Conservation (phyloP, 2,329 filamentous ascomycete species). For the Trichoderma polysporum region DNA sequence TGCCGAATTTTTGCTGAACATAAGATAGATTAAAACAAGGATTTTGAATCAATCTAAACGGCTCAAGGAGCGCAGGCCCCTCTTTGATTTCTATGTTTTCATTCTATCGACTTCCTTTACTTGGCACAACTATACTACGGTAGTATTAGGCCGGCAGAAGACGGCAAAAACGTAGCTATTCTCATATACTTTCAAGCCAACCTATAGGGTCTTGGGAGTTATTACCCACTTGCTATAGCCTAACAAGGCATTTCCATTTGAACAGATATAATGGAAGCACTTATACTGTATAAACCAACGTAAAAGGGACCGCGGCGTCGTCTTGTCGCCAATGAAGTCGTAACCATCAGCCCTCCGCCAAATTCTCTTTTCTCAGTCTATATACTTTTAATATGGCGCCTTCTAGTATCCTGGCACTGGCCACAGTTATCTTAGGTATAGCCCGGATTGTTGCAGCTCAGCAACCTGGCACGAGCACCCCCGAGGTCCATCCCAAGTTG, state of each 20-base stretch:
- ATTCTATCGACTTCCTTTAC: background rate
- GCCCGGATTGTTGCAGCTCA: constrained; percentile 32
- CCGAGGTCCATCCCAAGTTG: constrained; percentile 52
- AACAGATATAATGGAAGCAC: background rate
- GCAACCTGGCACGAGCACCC: constrained; percentile 36
- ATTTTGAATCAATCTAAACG: background rate
- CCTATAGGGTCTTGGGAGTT: constrained; percentile 6
- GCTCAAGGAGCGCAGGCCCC: background rate
- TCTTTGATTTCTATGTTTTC: background rate
- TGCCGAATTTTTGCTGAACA: constrained; percentile 10
- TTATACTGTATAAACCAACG: background rate
- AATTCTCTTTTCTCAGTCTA: background rate
- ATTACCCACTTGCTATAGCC: constrained; percentile 6
- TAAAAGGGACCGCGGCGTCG: background rate
- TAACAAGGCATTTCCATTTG: background rate
- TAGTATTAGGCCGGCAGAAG: background rate
- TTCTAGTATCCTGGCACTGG: background rate
- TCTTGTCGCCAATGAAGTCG: background rate
- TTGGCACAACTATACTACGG: background rate
- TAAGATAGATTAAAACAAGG: background rate
- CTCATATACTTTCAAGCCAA: background rate
- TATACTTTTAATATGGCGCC: background rate
- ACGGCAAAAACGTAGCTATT: background rate
- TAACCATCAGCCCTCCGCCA: background rate
- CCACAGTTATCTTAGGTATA: background rate